Evolutionary conservation across 768 basidiomycete genomes (phyloP), one percentile per base, ranked within the genome.

Genomic region (Lentinula aciculospora): DNA sequence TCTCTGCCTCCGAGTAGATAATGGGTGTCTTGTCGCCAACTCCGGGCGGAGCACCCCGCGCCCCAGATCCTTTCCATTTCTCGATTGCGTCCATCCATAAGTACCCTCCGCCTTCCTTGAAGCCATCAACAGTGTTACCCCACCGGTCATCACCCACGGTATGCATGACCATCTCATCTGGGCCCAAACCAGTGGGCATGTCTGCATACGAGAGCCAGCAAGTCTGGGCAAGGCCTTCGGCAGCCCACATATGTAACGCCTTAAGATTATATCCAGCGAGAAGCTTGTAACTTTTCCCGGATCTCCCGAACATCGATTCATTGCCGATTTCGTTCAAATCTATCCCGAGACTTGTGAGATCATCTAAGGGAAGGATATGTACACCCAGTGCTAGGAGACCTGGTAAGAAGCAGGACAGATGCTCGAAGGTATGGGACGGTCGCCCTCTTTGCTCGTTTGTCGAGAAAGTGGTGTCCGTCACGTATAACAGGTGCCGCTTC

Each of bases 391-490:
- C 87, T 49, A 92, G 74, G 15, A 90, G 71, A 15, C 89, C 89
- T 0, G 88, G 88, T 48, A 89, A 76, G 72, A 90, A 92, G 69
- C 89, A 90, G 10, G 88, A 83, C 27, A 92, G 71, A 64, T 92
- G 89, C 60, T 91, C 89, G 55, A 89, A 82, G 21, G 67, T 64
- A 62, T 86, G 81, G 9, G 77, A 72, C 23, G 80, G 75, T 15
- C 63, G 59, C 27, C 67, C 71, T 9, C 62, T 62, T 29, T 71
- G 67, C 17, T 56, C 54, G 40, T 63, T 62, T 3, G 66, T 69
- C 10, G 72, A 60, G 12, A 68, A 45, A 25, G 48, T 61, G 17
- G 72, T 72, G 64, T 86, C 86, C 8, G 86, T 88, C 9, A 86
- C 83, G 58, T 89, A 91, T 39, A 90, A 76, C 4, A 92, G 74